Percentiles rank a stretch among this genome's conserved stretches.
Evolutionary conservation across 495 filamentous ascomycete species (phyloP).

Genomic region (Daldinia childiae): DNA sequence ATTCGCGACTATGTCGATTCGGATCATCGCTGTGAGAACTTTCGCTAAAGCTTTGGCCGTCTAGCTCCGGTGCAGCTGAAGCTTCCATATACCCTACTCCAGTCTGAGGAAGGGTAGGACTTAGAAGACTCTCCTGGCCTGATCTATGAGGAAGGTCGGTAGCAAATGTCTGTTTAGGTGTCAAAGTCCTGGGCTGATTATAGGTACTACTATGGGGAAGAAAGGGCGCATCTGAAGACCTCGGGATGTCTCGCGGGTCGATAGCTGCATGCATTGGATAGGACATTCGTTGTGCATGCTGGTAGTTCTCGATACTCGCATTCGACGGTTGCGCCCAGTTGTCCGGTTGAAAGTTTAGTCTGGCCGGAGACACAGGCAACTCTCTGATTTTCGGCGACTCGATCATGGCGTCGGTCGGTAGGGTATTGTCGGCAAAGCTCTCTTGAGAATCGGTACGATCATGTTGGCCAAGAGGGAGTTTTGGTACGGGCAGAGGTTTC

Average conservation of each 20-base stretch:
- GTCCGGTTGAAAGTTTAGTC: slow-evolving; percentile 54
- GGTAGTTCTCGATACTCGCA: slow-evolving; percentile 47
- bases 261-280: slow-evolving; percentile 5
- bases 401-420: slow-evolving; percentile 40
- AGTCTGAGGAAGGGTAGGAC: slow-evolving; percentile 17
- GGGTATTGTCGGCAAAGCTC: slow-evolving; percentile 48
- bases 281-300: not conserved
- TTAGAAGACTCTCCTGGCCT: slow-evolving; percentile 33
- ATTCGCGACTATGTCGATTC: slow-evolving; percentile 59
- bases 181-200: slow-evolving; percentile 32
- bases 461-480: slow-evolving; percentile 42
- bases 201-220: slow-evolving; percentile 40
- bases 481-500: slow-evolving; percentile 52
- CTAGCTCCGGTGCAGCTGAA: slow-evolving; percentile 41
- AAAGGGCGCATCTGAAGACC: slow-evolving; percentile 50
- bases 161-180: slow-evolving; percentile 33
- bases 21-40: slow-evolving; percentile 45
- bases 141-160: slow-evolving; percentile 49
- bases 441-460: slow-evolving; percentile 47
- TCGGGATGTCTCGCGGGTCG: slow-evolving; percentile 48
- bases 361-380: slow-evolving; percentile 53
- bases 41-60: slow-evolving; percentile 48
- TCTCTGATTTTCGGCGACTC: slow-evolving; percentile 52
- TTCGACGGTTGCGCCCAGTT: slow-evolving; percentile 56
- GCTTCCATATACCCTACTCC: slow-evolving; percentile 30